A percentile compares a stretch with the other conserved stretches of the same genome.
These are phyloP conservation scores for Beauveria medogensis DNA, from an alignment of 2,329 filamentous ascomycete genomes.

Conservation along the genomic window DNA sequence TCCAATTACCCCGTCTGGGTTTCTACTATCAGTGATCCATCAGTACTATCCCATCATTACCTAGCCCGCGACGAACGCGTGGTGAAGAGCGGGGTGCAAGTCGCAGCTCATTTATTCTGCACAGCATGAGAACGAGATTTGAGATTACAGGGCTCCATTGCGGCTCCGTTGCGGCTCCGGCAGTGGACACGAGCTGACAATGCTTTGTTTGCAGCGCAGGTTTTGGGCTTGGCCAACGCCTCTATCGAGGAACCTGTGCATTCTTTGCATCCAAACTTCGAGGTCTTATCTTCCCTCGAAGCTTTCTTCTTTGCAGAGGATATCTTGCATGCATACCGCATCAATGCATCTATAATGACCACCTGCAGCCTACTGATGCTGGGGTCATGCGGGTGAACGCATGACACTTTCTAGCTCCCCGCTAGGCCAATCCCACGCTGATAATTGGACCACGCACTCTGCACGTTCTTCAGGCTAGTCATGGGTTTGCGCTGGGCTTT, in stretches of 20 bases:
- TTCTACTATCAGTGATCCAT: neutral
- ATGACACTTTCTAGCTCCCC: conserved; percentile 7
- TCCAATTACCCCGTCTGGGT: neutral
- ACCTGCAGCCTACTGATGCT: conserved; percentile 4
- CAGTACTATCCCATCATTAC: neutral
- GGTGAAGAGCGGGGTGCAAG: conserved; percentile 4
- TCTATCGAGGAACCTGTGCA: neutral
- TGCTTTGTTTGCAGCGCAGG: neutral
- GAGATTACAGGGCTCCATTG: conserved; percentile 9
- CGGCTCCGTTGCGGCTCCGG: conserved; percentile 4
- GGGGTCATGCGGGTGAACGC: conserved; percentile 9
- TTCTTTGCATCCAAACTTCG: neutral
- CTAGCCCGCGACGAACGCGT: neutral
- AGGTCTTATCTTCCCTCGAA: neutral
- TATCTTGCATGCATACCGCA: neutral
- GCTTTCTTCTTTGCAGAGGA: neutral
- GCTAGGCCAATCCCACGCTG: neutral
- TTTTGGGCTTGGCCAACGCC: no score
- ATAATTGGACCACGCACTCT: conserved; percentile 5
- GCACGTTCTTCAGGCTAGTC: conserved; percentile 5
- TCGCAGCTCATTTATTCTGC: conserved; percentile 5
- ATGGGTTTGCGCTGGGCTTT: neutral
- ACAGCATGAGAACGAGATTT: neutral
- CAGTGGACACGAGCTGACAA: neutral
- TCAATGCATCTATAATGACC: neutral